Conservation (phyloP, 2,329 filamentous ascomycete species). For the Colletotrichum salicis region DNA sequence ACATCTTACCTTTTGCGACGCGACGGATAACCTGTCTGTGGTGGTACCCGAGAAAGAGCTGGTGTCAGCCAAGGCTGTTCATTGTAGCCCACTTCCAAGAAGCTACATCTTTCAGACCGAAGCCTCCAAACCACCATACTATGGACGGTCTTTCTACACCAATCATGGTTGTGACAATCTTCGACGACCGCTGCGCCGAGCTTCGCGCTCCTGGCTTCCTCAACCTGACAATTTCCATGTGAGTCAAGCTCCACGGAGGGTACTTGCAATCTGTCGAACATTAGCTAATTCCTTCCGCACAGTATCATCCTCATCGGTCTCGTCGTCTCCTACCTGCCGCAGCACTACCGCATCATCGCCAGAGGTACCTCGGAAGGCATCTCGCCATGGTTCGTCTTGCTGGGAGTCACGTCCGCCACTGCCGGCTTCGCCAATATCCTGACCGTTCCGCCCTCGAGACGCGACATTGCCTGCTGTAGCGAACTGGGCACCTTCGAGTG, state of each 20-base stretch:
- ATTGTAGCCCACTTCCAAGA: not conserved
- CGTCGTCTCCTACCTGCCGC: constrained; percentile 91
- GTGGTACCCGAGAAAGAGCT: not conserved
- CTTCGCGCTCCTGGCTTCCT: constrained; percentile 64
- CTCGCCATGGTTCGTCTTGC: constrained; percentile 92
- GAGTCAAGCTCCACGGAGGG: constrained; percentile 37
- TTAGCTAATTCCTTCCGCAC: constrained; percentile 37
- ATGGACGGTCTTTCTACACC: not conserved
- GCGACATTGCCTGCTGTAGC: constrained; percentile 87
- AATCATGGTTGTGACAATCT: constrained; percentile 26
- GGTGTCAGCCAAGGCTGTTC: not conserved
- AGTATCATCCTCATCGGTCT: constrained; percentile 87
- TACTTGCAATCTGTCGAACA: not conserved
- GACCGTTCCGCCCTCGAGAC: constrained; percentile 82
- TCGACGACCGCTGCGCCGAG: constrained; percentile 58
- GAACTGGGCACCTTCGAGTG: constrained; percentile 86
- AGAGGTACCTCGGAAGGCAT: constrained; percentile 91
- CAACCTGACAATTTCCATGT: constrained; percentile 68
- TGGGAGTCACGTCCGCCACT: constrained; percentile 91
- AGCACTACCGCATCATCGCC: constrained; percentile 90
- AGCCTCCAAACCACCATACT: not conserved
- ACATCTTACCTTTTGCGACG: constrained; percentile 18
- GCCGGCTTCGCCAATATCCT: constrained; percentile 93
- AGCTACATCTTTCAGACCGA: not conserved
- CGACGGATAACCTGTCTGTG: constrained; percentile 3